A percentile compares a stretch with the other conserved stretches of the same genome.
Evolutionary conservation across 257 asterid species (phyloP).

Genomic region (Cordia subcordata): DNA sequence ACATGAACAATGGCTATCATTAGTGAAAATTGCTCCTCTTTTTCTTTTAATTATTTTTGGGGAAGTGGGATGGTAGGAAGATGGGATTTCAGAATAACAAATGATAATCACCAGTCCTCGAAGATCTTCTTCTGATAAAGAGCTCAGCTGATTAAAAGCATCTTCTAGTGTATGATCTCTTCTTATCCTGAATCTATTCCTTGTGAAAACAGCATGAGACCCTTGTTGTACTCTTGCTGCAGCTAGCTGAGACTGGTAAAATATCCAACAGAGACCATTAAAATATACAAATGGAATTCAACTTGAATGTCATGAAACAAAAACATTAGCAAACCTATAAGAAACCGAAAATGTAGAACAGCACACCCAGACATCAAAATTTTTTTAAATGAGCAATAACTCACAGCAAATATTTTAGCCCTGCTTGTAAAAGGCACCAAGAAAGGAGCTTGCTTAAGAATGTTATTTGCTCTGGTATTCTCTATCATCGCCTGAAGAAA

Average conservation of each 20-base stretch:
- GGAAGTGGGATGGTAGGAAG: not conserved
- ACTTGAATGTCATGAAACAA: not conserved
- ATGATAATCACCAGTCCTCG: slow-evolving; percentile 66
- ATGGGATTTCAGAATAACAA: not conserved
- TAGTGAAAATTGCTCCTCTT: not conserved
- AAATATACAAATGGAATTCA: not conserved
- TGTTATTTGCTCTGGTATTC: slow-evolving; percentile 75
- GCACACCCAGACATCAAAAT: slow-evolving; percentile 3
- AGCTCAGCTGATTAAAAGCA: slow-evolving; percentile 80
- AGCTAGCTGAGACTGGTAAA: slow-evolving; percentile 73
- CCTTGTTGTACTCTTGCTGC: slow-evolving; percentile 51
- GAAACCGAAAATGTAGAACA: too few relatives aligned
- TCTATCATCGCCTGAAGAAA: slow-evolving; percentile 69
- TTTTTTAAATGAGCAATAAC: slow-evolving; percentile 36
- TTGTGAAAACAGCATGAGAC: slow-evolving; percentile 47
- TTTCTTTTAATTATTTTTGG: too few relatives aligned
- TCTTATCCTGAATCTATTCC: slow-evolving; percentile 81
- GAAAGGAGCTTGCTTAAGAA: slow-evolving; percentile 92
- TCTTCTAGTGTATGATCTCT: slow-evolving; percentile 86
- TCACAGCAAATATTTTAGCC: slow-evolving; percentile 87
- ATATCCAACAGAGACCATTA: slow-evolving; percentile 6
- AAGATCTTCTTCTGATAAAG: slow-evolving; percentile 76
- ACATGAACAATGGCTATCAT: not conserved
- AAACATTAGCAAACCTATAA: too few relatives aligned
- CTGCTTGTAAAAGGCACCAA: slow-evolving; percentile 94